Conservation (phyloP, 805 yeast genomes). For the baker's yeast (Saccharomyces cerevisiae) region DNA sequence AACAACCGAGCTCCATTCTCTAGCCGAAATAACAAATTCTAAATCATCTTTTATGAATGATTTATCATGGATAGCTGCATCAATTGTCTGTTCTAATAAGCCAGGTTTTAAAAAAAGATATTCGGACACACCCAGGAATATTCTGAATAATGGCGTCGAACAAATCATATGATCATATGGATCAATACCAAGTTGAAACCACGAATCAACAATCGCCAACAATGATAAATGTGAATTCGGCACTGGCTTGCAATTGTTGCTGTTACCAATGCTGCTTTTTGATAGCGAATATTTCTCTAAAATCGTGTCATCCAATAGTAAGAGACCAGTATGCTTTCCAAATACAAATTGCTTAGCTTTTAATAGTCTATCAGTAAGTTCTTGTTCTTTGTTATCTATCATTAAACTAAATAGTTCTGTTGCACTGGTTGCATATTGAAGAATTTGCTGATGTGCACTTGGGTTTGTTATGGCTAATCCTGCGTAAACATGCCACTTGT, state of each 20-base stretch:
- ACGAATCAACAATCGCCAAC: constrained; percentile 86
- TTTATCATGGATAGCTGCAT: constrained; percentile 57
- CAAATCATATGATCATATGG: constrained; percentile 97
- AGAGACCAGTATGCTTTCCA: constrained; percentile 49
- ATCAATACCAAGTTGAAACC: constrained; percentile 75
- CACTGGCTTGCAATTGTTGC: constrained; percentile 5
- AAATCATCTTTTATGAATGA: constrained; percentile 82
- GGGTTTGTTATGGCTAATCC: constrained; percentile 95
- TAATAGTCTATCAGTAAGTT: constrained; percentile 47
- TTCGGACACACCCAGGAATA: constrained; percentile 89
- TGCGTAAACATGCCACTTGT: constrained; percentile 97
- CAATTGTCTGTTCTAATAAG: constrained; percentile 69
- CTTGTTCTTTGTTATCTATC: constrained; percentile 58
- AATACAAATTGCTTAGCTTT: constrained; percentile 72
- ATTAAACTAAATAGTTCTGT: constrained; percentile 78
- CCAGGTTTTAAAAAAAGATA: constrained; percentile 81
- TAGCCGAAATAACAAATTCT: constrained; percentile 86
- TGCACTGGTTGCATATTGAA: constrained; percentile 80
- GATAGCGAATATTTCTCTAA: constrained; percentile 73
- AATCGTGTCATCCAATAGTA: constrained; percentile 67
- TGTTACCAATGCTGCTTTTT: constrained; percentile 33
- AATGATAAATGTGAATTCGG: constrained; percentile 88
- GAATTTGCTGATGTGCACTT: constrained; percentile 82
- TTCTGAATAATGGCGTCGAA: constrained; percentile 87
- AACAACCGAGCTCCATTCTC: constrained; percentile 78